Base-by-base conservation (phyloP, 2,329 filamentous ascomycete species). In the Fusarium tricinctum region DNA sequence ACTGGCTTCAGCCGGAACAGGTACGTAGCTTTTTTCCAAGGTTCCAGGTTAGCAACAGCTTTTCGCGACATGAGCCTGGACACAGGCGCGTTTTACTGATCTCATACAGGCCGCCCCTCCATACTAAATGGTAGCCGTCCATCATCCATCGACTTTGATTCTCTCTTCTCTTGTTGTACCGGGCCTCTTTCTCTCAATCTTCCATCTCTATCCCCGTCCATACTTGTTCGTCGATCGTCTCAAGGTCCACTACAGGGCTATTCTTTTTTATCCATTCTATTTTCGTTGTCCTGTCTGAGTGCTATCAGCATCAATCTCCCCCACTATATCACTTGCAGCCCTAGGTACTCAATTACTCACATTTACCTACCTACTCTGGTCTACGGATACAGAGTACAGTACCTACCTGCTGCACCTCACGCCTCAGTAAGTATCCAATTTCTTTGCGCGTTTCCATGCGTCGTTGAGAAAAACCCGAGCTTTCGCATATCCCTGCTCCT, bases 71-170 rank as follows among this genome's bases (percentile, higher is more conserved):
- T 49, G 43, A 43, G 48, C 52, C 46, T 65, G 52, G 53, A 65
- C 44, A 57, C 66, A 72, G 54, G 59, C 72, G 73, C 71, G 71
- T 71, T 70, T 64, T 64, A 64, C 61, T 65, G 61, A 69, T 63
- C 60, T 63, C 54, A 66, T 71, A 54, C 65, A 58, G 57, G 60
- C 71, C 69, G 63, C 63, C 69, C 65, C 69, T 70, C 68, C 69
- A 63, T 65, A 70, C 66, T 73, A 55, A 63, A 71, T 68, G 60
- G 60, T 68, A 39, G 53, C 32, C 19, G n/a, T 57, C 46, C 47
- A 20, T 49, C 38, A 58, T 63, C 51, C 63, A 39, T 53, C 59
- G 46, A 46, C 40, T 56, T 56, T 46, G 54, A 57, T 61, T 61
- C 61, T 57, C 50, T 73, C 56, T 55, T 54, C 47, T 49, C 48